Evolutionary conservation across 768 basidiomycete genomes (phyloP), one percentile per base, ranked within the genome.

Genomic region (Termitomyces sp.): DNA sequence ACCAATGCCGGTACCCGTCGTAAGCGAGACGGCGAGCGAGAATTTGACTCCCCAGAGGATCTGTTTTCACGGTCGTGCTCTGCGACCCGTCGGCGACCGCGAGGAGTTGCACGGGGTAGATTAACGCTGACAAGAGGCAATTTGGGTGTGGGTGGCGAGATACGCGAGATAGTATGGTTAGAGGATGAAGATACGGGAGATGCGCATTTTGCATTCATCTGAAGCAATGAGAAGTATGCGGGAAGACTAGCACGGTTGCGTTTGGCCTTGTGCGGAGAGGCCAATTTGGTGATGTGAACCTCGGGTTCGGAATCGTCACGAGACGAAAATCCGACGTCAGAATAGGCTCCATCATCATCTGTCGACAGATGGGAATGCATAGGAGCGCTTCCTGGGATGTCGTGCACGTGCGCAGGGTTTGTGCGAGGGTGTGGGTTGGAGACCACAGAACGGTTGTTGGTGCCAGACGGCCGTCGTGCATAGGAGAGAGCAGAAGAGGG

Each of bases 181-280:
- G 84, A 83, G 49, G 82, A 81, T 53, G 78, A 76, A 10, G 82
- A 78, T 58, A 80, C 59, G 65, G 80, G 75, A 56, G 83, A 77
- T 49, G 76, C 60, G 67, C 72, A 71, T 53, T 71, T 64, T 53
- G 73, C 68, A 64, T 73, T 75, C 65, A 85, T 76, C 69, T 86
- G 83, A 43, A 92, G 80, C 60, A 90, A 79, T 51, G 88, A 89
- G 71, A 92, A 92, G 73, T 85, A 89, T 20, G 87, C 83, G 25
- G 89, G 89, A 34, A 92, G 81, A 70, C 86, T 88, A 49, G 86
- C 85, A 70, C 89, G 87, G 71, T 86, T 88, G 67, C 84, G 86
- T 66, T 73, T 78, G 61, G 77, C 80, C 74, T 78, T 84, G 59
- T 78, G 80, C 64, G 76, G 63, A 67, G 72, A 63, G 37, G 66